Evolutionary conservation across 768 basidiomycete species (phyloP), one percentile per base, ranked within the genome.

Genomic region (Mycena indigotica): DNA sequence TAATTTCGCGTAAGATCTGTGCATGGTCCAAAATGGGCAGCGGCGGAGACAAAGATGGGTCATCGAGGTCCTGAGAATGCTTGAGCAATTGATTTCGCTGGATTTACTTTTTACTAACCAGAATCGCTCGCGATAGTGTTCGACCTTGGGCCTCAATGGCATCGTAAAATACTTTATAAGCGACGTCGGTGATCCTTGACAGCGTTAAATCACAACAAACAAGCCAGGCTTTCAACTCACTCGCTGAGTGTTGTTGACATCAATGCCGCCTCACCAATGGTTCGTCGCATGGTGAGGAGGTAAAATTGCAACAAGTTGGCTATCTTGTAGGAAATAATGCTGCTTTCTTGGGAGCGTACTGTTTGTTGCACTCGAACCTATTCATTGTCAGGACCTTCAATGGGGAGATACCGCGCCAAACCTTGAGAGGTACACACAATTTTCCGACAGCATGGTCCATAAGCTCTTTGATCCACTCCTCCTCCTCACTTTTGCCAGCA

Each of bases 241-340:
- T 97, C 93, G 60, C 85, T 77, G 26, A 98, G 76, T 0, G 90
- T 88, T 55, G 75, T 80, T 1, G 89, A 88, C 53, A 98, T 76
- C 44, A 90, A 57, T 1, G 95, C 92, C 3, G 89, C 77, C n/a
- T 84, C 80, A 0, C 97, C 97, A 40, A 98, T 88, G 1, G 95
- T 98, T 48, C 93, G 81, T 50, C 85, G 82, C 94, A 99, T 97
- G 4, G 95, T 98, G 28, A 94, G 72, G 68, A 88, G 76, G 70
- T 98, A 99, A 69, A 98, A 99, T 63, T 96, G 93, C 8, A 99
- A 73, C n/a, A 98, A 77, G 65, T 96, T 98, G 46, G 93, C 88
- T 51, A 98, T 87, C 70, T 93, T 95, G 76, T 94, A 99, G 0
- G 91, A 86, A 44, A 89, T 84, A 57, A 98, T 93, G 57, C 89